Conservation (phyloP, 805 yeast genomes). For the Myxozyma neotropica region DNA sequence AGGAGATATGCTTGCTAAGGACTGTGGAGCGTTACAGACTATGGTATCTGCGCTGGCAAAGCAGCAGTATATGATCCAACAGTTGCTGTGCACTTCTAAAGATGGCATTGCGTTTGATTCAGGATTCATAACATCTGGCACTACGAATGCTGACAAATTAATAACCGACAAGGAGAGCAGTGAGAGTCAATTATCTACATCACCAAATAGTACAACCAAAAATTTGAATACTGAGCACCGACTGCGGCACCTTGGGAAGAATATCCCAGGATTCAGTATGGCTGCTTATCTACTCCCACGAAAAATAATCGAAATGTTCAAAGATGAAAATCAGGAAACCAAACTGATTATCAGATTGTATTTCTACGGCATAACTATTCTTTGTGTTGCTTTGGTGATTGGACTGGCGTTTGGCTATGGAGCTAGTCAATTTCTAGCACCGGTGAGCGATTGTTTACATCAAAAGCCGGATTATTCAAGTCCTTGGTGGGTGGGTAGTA, state of each 20-base stretch:
- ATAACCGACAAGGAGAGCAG: not conserved
- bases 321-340: not conserved
- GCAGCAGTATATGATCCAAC: slow-evolving; percentile 18
- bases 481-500: slow-evolving; percentile 33
- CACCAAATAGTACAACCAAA: not conserved
- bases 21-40: not conserved
- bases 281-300: slow-evolving; percentile 13
- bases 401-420: slow-evolving; percentile 11
- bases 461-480: not conserved
- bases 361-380: not conserved
- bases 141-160: not conserved
- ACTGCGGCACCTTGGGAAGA: not conserved
- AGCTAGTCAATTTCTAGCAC: not conserved
- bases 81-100: not conserved
- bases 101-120: not conserved
- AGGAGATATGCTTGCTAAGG: not conserved
- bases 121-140: not conserved
- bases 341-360: slow-evolving; percentile 2
- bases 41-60: slow-evolving; percentile 17
- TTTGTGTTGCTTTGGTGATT: not conserved
- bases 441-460: not conserved
- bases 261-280: slow-evolving; percentile 6
- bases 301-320: slow-evolving; percentile 1
- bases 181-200: not conserved
- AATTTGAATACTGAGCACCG: not conserved